Evolutionary conservation across 371 early-diverging fungal species (phyloP), one percentile per base, ranked within the genome.

Genomic region (Circinella minor): DNA sequence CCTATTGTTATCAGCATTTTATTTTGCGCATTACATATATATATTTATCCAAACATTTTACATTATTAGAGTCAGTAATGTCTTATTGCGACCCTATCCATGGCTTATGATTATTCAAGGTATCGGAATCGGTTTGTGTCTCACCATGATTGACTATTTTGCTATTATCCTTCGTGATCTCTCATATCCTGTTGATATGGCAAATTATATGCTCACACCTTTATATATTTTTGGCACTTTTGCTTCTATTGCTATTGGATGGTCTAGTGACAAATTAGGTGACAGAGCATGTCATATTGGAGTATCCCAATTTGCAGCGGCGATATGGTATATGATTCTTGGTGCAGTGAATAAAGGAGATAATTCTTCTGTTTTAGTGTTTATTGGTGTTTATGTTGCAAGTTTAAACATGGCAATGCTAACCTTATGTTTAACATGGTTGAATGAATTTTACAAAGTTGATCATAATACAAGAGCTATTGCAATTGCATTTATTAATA

Each of bases 151-250:
- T 6, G 70, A 73, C 27, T 74, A 78, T 68, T 79, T 82, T 57
- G 74, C 78, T 36, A 82, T 82, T 36, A 75, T 82, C 55, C 71
- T 82, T 34, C 74, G 72, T 7, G 36, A 63, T 7, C 63, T 80
- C 47, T 80, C 80, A 15, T 82, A 82, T 36, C 3, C 14, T 1
- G 38, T 74, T 13, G 69, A 75, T 3, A 78, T 77, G 63, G 76
- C 82, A 10, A 82, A 80, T 27, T 82, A 82, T 49, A 78, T 82
- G 82, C 77, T 72, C 70, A 78, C 77, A 0, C 82, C 82, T 8
- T 65, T 74, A 6, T 43, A 37, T 80, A 78, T 73, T 49, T 77
- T 14, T 77, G 74, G 69, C 77, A 73, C n/a, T 78, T 61, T 70
- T 34, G 34, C 47, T 48, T 55, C 67, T 8, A 27, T 65, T n/a